Percentiles rank a stretch among this genome's conserved stretches.
Evolutionary conservation across 164 flowering plant species (phyloP).

Genomic region (Kalanchoe fedtschenkoi): DNA sequence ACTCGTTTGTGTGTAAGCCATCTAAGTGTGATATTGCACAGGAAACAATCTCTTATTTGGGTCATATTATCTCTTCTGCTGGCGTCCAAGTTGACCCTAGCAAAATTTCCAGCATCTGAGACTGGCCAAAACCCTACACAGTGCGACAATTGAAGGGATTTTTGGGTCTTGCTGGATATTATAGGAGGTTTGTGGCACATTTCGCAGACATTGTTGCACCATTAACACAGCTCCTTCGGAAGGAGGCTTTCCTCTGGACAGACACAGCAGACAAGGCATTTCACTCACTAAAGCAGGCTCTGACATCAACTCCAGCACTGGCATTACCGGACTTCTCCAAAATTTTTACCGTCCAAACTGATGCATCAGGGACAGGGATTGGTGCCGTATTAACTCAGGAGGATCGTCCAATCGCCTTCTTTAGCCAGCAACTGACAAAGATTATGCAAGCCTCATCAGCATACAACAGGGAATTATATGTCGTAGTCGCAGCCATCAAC

Average conservation of each 20-base stretch:
- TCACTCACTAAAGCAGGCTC: not conserved
- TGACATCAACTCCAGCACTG: no score
- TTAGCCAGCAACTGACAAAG: not conserved
- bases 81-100: no score
- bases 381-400: slow-evolving; percentile 6
- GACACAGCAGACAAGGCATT: not conserved
- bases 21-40: not conserved
- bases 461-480: not conserved
- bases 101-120: no score
- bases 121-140: no score
- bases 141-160: no score
- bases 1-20: no score
- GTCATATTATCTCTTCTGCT: no score
- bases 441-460: not conserved
- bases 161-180: no score
- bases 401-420: not conserved
- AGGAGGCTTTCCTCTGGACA: no score
- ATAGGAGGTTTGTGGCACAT: not conserved
- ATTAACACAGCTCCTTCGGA: not conserved
- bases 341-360: not conserved
- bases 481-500: not conserved
- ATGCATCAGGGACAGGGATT: not conserved
- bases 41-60: not conserved
- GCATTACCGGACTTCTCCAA: no score
- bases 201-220: not conserved